phyloP scores from a whole-genome alignment of 306 rosid species.

The Neltuma alba region DNA sequence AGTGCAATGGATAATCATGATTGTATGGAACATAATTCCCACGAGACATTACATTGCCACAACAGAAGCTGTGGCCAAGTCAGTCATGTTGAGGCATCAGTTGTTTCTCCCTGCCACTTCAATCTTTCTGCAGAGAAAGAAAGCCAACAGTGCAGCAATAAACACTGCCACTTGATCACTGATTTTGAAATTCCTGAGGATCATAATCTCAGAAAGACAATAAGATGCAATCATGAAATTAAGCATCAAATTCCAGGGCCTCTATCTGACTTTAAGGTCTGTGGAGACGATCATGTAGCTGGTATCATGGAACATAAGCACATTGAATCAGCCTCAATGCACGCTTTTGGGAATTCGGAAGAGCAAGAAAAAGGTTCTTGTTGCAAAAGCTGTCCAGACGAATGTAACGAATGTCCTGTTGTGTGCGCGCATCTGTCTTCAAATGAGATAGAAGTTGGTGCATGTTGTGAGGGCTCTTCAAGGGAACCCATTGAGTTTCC shows the following conservation, averaged over 20 bases:
- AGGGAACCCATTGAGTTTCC: slow-evolving; percentile 24
- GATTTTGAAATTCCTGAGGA: slow-evolving; percentile 34
- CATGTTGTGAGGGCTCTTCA: slow-evolving; percentile 45
- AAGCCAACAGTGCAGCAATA: background rate
- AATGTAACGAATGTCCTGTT: slow-evolving; percentile 8
- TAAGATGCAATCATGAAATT: slow-evolving; percentile 29
- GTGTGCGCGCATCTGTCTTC: slow-evolving; percentile 35
- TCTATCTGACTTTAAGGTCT: slow-evolving; percentile 26
- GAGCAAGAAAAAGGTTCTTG: slow-evolving; percentile 39
- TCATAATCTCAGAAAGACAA: slow-evolving; percentile 11
- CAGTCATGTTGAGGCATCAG: slow-evolving; percentile 22
- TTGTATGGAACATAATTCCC: slow-evolving; percentile 32
- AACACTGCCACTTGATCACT: slow-evolving; percentile 46
- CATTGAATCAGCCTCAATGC: slow-evolving; percentile 24
- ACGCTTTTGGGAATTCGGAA: slow-evolving; percentile 38
- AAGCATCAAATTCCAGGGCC: slow-evolving; percentile 32
- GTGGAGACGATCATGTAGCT: slow-evolving; percentile 26
- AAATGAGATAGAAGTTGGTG: slow-evolving; percentile 38
- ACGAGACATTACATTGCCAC: slow-evolving; percentile 36
- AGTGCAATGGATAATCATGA: slow-evolving; percentile 16
- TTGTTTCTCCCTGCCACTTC: slow-evolving; percentile 15
- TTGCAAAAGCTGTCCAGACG: slow-evolving; percentile 39
- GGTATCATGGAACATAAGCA: slow-evolving; percentile 40
- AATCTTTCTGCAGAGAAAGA: slow-evolving; percentile 30
- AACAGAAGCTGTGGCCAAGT: slow-evolving; percentile 12